These are phyloP conservation scores for Podila horticola DNA, from an alignment of 192 early-diverging fungal species.

Conservation along the genomic window DNA sequence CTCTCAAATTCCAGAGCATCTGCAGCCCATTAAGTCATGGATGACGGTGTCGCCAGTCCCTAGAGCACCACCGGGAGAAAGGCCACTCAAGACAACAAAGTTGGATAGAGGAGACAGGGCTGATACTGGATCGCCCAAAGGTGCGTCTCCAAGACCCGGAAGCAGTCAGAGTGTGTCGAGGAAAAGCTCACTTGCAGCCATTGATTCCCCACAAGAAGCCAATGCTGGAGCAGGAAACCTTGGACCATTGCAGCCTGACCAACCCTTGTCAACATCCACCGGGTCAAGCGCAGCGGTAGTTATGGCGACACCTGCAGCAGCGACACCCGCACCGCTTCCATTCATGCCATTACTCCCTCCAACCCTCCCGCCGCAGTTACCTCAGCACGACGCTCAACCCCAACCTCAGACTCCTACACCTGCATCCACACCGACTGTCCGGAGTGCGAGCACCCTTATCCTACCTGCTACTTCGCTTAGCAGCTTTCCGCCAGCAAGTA, in stretches of 20 bases:
- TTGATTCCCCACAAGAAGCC: constrained; percentile 11
- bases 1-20: constrained; percentile 28
- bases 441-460: background rate
- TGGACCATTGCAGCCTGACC: background rate
- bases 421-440: constrained; percentile 25
- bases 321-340: background rate
- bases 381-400: background rate
- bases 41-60: constrained; percentile 33
- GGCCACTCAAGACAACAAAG: constrained; percentile 1
- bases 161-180: constrained; percentile 5
- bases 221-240: background rate
- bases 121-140: constrained; percentile 7
- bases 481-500: background rate
- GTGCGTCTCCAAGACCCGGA: constrained; percentile 9
- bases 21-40: constrained; percentile 47
- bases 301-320: background rate
- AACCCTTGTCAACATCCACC: background rate
- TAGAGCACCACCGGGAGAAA: constrained; percentile 20
- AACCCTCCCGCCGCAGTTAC: too few relatives aligned
- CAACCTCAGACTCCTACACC: constrained; percentile 39
- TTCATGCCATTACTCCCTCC: background rate
- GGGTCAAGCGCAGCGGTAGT: background rate
- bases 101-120: constrained; percentile 21
- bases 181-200: constrained; percentile 25
- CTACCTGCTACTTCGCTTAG: background rate